phyloP scores from a whole-genome alignment of 1,284 basidiomycete species.

The Trametes pubescens region DNA sequence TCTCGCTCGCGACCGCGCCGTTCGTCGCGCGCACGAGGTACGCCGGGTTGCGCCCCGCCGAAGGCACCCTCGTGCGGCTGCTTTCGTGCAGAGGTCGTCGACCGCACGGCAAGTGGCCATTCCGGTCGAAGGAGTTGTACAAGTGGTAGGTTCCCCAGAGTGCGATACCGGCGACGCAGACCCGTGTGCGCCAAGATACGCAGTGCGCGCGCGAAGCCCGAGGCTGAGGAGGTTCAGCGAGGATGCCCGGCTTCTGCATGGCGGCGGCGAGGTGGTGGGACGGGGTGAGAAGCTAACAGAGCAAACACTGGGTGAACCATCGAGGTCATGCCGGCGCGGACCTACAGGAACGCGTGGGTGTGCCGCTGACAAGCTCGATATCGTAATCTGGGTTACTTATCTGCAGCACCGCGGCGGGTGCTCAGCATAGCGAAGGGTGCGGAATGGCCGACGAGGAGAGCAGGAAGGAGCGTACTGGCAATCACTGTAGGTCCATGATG shows the following conservation, averaged over 20 bases:
- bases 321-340: not conserved
- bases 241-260: constrained; percentile 31
- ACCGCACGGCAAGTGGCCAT: not conserved
- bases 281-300: not conserved
- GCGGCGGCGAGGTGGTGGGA: not conserved
- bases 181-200: not conserved
- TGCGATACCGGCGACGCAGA: constrained; percentile 12
- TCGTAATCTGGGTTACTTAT: constrained; percentile 21
- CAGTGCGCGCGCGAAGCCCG: constrained; percentile 1
- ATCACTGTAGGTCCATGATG: constrained; percentile 8
- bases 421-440: not conserved
- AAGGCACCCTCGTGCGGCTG: constrained; percentile 29
- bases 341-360: constrained; percentile 9
- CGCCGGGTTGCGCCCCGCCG: constrained; percentile 64
- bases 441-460: not conserved
- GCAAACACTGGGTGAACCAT: not conserved
- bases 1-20: constrained; percentile 91
- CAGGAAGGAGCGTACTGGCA: not conserved
- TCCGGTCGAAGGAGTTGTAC: constrained; percentile 2
- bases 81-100: constrained; percentile 3
- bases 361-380: constrained; percentile 19
- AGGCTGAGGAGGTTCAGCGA: constrained; percentile 17
- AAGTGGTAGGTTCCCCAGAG: constrained; percentile 18
- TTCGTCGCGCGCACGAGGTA: constrained; percentile 76
- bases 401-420: not conserved